Base-by-base conservation (phyloP, 768 basidiomycete genomes). In the Cyclocybe aegerita region DNA sequence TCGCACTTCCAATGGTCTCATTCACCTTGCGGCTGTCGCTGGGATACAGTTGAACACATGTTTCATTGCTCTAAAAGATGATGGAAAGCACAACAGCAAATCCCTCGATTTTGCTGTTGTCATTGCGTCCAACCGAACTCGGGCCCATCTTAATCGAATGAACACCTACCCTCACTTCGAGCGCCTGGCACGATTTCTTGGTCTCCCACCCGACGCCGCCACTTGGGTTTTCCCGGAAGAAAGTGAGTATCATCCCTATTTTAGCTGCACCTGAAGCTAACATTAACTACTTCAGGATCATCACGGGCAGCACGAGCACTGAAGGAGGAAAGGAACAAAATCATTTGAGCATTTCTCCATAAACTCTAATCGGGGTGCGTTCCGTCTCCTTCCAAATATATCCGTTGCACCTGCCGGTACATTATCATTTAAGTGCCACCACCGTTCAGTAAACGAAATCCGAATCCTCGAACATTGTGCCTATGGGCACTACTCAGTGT, bases 291-390 rank as follows among this genome's bases (percentile, higher is more conserved):
- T 37, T 15, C 3, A 37, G 36, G 15, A 15, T 37, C 36, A 37
- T 11, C 36, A 37, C 36, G 11, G 36, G 36, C 36, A 2, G 36
- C 36, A 15, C 36, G 7, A 15, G 1, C 11, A 11, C 36, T 37
- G 2, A 15, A 37, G 2, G 15, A 37, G 15, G 36, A 37, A 11
- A 37, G 15, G 36, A 37, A 37, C 36, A 37, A 37, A 15, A 37
- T 37, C 15, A 15, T 37, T 77, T 76, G 32, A 78, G 5, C 23
- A 23, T 23, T 23, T 23, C 23, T 23, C 23, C 2, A 23, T 23
- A 5, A 5, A 3, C 23, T 23, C 23, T 23, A 23, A 23, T 23
- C 23, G 23, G 23, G 23, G 23, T 23, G 23, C 23, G 23, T 23
- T 4, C 23, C 4, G 23, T 4, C 23, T 4, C 4, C n/a, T n/a